phyloP scores from a whole-genome alignment of 140 eudicot genomes.

The Flaveria floridana region DNA sequence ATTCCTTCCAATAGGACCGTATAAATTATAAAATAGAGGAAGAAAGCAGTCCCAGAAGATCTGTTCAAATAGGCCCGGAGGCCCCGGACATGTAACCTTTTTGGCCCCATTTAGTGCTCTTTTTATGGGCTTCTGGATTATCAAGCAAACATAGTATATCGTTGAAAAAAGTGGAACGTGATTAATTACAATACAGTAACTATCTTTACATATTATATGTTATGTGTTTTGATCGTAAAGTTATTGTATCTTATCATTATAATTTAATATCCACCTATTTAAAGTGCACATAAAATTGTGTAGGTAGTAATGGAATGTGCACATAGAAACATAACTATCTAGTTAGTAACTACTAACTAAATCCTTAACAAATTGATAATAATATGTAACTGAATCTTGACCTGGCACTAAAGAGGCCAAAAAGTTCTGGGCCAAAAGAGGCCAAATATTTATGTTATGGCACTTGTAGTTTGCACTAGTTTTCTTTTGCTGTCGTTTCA shows the following conservation, averaged over 20 bases:
- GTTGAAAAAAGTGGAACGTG: not conserved
- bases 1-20: not conserved
- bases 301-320: not conserved
- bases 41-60: not conserved
- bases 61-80: not conserved
- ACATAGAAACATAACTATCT: not conserved
- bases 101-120: not conserved
- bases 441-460: not conserved
- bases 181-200: too few relatives aligned
- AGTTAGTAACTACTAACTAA: not conserved
- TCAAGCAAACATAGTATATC: not conserved
- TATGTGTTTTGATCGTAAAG: not conserved
- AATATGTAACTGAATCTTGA: not conserved
- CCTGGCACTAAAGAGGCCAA: not conserved
- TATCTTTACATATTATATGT: not conserved
- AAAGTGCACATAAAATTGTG: not conserved
- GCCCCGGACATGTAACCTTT: not conserved
- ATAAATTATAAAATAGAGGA: not conserved
- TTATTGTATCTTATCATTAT: not conserved
- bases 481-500: slow-evolving; percentile 2
- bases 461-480: not conserved
- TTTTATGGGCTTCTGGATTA: not conserved
- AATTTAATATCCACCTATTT: not conserved
- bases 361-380: not conserved
- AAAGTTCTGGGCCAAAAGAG: not conserved